Evolutionary conservation across 1,284 basidiomycete genomes (phyloP).

Genomic region (Pseudozyma thailandica): DNA sequence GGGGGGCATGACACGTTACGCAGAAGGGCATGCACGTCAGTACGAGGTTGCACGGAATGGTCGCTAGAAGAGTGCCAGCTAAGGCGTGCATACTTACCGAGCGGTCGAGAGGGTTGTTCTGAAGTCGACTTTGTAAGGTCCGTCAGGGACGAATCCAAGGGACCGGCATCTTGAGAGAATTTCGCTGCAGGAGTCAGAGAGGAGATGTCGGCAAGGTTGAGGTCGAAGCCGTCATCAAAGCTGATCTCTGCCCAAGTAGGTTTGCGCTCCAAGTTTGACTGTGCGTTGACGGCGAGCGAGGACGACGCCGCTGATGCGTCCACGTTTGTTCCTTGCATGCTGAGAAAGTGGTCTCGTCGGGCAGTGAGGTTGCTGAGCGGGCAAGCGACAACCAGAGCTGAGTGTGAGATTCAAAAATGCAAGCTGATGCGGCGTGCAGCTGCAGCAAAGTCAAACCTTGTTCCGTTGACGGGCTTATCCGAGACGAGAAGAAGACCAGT

Average conservation of each 20-base stretch:
- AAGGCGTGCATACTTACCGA: constrained; percentile 9
- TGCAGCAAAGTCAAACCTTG: neutral
- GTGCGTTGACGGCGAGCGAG: constrained; percentile 6
- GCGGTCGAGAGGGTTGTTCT: constrained; percentile 1
- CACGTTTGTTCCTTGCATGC: constrained; percentile 12
- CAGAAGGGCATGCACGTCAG: constrained; percentile 9
- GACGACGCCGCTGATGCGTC: constrained; percentile 10
- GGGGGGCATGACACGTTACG: neutral
- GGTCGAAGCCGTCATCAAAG: constrained; percentile 48
- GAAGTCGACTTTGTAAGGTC: neutral
- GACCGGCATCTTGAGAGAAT: constrained; percentile 2
- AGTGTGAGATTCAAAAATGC: neutral
- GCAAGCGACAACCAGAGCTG: neutral
- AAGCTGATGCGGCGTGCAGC: neutral
- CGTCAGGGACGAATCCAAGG: neutral
- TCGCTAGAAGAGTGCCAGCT: neutral
- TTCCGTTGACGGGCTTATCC: neutral
- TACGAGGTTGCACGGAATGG: constrained; percentile 9
- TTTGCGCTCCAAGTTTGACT: constrained; percentile 26
- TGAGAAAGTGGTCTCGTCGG: too few species aligned
- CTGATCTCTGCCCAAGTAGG: constrained; percentile 47
- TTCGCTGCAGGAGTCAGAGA: neutral
- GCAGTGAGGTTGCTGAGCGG: neutral
- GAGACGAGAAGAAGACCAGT: neutral
- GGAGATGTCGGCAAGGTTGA: constrained; percentile 29